Evolutionary conservation across 2,329 filamentous ascomycete genomes (phyloP), one percentile per base, ranked within the genome.

Genomic region (Chaetomium sp.): DNA sequence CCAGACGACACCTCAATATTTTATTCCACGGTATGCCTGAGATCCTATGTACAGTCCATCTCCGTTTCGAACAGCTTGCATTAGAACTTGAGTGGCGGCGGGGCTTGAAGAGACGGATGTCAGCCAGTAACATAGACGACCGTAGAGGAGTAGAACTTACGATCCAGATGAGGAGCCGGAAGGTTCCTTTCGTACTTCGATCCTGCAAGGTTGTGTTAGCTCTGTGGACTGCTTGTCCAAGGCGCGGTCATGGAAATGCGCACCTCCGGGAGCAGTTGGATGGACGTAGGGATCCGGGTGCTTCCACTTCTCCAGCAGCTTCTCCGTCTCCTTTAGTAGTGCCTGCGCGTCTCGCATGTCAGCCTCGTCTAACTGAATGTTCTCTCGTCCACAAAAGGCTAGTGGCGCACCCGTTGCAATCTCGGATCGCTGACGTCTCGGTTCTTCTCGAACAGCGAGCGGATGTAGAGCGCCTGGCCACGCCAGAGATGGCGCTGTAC

Each of bases 101-200:
- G 83, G 67, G 82, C 83, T 85, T 66, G 29, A 47, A 65, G 56
- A 57, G 4, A 47, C 16, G 16, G 10, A 53, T 75, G 65, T 69
- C 61, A 69, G 67, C 61, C 49, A 75, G 72, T 27, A 29, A 55
- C 35, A 19, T 19, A 25, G 33, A 2, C 19, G 47, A n/a, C 6
- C 42, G 2, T 10, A 31, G 9, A 9, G 16, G 27, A 38, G 29
- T 27, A 19, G 42, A 51, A 86, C 92, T 84, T 81, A 97, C 94
- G 88, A 69, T 92, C 90, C 65, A 96, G 82, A 71, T 89, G 88
- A 38, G 89, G 93, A 64, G 87, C 85, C 38, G 92, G 91, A 62
- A 98, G 77, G 78, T 99, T 99, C 77, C 95, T 87, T 81, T 98
- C 95, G 79, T 90, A 98, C 84, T 98, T 98, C 69, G 92, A 97